These are phyloP conservation scores for Bauhinia variegata DNA, from an alignment of 306 rosid species.

Conservation along the genomic window DNA sequence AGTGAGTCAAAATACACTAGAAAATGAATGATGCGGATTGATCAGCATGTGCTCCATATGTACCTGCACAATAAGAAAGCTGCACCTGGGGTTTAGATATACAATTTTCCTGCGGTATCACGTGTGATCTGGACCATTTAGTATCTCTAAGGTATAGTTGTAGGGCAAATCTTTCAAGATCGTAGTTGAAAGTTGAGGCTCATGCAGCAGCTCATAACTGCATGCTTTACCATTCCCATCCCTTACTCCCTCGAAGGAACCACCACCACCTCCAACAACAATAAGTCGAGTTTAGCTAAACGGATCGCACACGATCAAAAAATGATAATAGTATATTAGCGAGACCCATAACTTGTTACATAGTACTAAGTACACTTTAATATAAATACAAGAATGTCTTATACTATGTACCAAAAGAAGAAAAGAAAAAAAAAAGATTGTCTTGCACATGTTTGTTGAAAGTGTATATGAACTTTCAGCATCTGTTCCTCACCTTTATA, in stretches of 20 bases:
- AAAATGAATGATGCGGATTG: slow-evolving; percentile 48
- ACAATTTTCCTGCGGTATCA: slow-evolving; percentile 45
- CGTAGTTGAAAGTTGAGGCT: slow-evolving; percentile 28
- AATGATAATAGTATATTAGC: too few relatives aligned
- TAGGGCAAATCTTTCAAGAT: slow-evolving; percentile 22
- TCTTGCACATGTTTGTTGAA: neutral
- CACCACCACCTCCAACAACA: too few relatives aligned
- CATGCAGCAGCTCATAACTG: slow-evolving; percentile 4
- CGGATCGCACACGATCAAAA: too few relatives aligned
- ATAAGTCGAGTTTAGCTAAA: too few relatives aligned
- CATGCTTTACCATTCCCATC: neutral
- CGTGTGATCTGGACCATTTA: slow-evolving; percentile 69
- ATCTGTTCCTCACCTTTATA: too few relatives aligned
- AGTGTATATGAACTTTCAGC: slow-evolving; percentile 28
- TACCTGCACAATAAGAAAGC: slow-evolving; percentile 38
- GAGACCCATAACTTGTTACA: too few relatives aligned
- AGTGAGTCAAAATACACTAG: slow-evolving; percentile 27
- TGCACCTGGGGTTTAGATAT: slow-evolving; percentile 35
- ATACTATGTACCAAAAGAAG: too few relatives aligned
- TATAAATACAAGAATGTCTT: too few relatives aligned
- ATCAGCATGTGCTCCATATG: slow-evolving; percentile 49
- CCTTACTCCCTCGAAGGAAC: too few relatives aligned
- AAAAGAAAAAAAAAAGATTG: too few relatives aligned
- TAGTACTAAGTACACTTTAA: too few relatives aligned
- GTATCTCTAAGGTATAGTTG: slow-evolving; percentile 16